Evolutionary conservation across 2,329 filamentous ascomycete genomes (phyloP).

Genomic region (Zasmidium citrigriseum): DNA sequence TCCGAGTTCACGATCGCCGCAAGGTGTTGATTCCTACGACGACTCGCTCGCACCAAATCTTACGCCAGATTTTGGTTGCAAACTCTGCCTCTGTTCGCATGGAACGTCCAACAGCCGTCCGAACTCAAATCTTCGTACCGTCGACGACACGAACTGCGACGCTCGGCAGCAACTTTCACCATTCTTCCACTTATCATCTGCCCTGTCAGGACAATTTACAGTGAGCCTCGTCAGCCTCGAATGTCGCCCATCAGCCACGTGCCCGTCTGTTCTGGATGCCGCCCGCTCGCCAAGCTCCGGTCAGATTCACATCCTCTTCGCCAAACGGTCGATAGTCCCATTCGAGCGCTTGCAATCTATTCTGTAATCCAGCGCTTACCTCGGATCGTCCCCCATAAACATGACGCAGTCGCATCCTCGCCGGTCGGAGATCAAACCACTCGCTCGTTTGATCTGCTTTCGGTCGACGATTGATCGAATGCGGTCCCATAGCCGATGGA

Average conservation of each 20-base stretch:
- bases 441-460: neutral
- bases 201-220: too few species aligned
- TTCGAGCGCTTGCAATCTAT: neutral
- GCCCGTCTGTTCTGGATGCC: neutral
- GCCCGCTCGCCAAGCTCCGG: neutral
- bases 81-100: neutral
- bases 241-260: neutral
- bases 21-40: neutral
- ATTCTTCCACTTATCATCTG: neutral
- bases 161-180: neutral
- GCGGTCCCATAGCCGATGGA: neutral
- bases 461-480: neutral
- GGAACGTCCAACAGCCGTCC: neutral
- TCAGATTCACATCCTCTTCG: neutral
- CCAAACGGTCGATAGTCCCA: neutral
- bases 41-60: neutral
- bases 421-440: neutral
- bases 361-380: neutral
- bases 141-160: neutral
- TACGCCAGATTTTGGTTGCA: neutral
- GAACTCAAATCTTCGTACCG: neutral
- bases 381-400: neutral
- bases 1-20: neutral
- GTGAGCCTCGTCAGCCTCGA: neutral
- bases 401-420: neutral